Percentiles rank a stretch among this genome's conserved stretches.
phyloP scores from a whole-genome alignment of 352 stramenopile species.

The Pythium vanterpoolii region DNA sequence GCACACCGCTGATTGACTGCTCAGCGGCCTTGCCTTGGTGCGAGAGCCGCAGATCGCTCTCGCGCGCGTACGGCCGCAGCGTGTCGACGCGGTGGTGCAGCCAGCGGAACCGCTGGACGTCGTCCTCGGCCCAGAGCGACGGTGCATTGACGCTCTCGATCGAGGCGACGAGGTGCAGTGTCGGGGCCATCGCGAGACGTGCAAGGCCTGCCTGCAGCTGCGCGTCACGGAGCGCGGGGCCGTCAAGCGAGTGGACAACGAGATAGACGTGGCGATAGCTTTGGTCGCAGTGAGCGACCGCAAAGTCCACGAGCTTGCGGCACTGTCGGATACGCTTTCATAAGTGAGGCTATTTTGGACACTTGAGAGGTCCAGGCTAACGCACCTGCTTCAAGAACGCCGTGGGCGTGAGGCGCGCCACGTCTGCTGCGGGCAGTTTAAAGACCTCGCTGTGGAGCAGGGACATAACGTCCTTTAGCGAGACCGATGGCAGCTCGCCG shows the following conservation, averaged over 20 bases:
- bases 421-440: not conserved
- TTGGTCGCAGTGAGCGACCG: constrained; percentile 6
- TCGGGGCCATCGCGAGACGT: constrained; percentile 6
- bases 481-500: constrained; percentile 11
- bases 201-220: constrained; percentile 14
- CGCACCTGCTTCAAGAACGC: constrained; percentile 12
- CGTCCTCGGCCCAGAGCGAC: constrained; percentile 18
- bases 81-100: constrained; percentile 21
- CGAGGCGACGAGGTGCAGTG: constrained; percentile 16
- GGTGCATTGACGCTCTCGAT: constrained; percentile 20
- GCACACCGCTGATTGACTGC: constrained; percentile 20
- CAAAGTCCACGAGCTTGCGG: constrained; percentile 12
- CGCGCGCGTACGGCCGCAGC: constrained; percentile 11
- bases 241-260: constrained; percentile 19
- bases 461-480: constrained; percentile 7
- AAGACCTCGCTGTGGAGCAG: constrained; percentile 15
- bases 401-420: not conserved
- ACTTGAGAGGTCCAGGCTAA: not conserved
- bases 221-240: constrained; percentile 7
- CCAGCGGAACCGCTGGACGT: constrained; percentile 19
- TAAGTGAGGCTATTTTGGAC: not conserved
- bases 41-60: constrained; percentile 10
- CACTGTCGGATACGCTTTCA: constrained; percentile 3
- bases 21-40: constrained; percentile 19
- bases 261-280: constrained; percentile 10